Conservation (phyloP, 2,329 filamentous ascomycete genomes). For the Rasamsonia emersonii region DNA sequence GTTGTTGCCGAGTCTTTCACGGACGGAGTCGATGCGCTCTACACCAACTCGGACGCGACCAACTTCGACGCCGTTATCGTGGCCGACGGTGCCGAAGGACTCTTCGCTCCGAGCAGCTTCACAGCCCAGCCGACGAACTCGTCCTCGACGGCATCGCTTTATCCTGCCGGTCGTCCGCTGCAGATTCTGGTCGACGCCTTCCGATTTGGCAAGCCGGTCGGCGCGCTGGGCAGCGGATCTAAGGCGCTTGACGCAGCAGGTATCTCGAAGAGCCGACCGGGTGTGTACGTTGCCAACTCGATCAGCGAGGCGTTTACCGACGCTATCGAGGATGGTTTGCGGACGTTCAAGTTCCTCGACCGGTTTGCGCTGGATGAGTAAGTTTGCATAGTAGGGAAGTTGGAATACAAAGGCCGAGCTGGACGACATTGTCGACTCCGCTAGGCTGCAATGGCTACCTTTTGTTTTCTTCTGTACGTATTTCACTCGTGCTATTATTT, state of each 20-base stretch:
- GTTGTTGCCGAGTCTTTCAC: constrained; percentile 54
- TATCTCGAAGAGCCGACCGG: constrained; percentile 30
- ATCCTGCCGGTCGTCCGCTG: constrained; percentile 53
- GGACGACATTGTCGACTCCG: too few species aligned
- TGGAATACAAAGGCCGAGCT: too few species aligned
- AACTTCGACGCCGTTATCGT: constrained; percentile 47
- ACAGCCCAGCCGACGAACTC: constrained; percentile 9
- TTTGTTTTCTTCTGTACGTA: too few species aligned
- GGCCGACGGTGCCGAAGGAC: constrained; percentile 42
- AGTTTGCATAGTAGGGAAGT: too few species aligned
- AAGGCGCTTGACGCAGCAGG: constrained; percentile 35
- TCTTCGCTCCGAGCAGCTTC: constrained; percentile 37
- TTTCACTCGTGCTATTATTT: too few species aligned
- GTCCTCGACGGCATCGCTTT: constrained; percentile 45
- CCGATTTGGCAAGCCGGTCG: constrained; percentile 63
- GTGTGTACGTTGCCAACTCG: constrained; percentile 25
- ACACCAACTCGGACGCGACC: constrained; percentile 52
- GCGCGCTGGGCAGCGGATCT: constrained; percentile 44
- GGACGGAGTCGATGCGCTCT: constrained; percentile 52
- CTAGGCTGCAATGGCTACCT: too few species aligned
- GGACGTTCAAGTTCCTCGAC: constrained; percentile 57
- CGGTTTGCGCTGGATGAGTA: constrained; percentile 51
- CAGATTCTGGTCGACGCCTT: constrained; percentile 57
- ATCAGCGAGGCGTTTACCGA: constrained; percentile 34
- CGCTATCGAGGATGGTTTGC: constrained; percentile 50